A percentile compares a stretch with the other conserved stretches of the same genome.
These are phyloP conservation scores for Trichothecium roseum DNA, from an alignment of 2,329 filamentous ascomycete genomes.

Conservation along the genomic window DNA sequence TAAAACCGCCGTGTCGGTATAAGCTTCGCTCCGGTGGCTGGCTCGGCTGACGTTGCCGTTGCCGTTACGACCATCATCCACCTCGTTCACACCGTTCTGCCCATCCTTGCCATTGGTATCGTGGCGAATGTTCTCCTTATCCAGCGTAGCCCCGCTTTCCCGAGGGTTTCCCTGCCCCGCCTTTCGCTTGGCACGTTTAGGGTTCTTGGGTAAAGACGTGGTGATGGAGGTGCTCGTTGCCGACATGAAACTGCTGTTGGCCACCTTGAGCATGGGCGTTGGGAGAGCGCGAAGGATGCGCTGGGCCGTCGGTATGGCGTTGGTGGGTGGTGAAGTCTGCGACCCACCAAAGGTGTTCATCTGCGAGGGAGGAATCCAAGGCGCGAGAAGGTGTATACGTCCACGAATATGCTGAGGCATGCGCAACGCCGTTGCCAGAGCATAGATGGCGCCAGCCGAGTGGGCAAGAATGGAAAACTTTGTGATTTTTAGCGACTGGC, in stretches of 20 bases:
- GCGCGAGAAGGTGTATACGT: slow-evolving; percentile 85
- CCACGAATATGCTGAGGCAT: slow-evolving; percentile 95
- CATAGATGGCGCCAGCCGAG: slow-evolving; percentile 96
- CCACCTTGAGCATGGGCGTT: slow-evolving; percentile 82
- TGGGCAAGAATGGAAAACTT: slow-evolving; percentile 96
- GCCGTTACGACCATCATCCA: slow-evolving; percentile 14
- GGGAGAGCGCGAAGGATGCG: slow-evolving; percentile 83
- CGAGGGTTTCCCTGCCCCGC: slow-evolving; percentile 27
- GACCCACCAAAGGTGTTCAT: slow-evolving; percentile 69
- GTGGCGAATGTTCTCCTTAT: slow-evolving; percentile 38
- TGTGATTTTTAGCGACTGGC: slow-evolving; percentile 80
- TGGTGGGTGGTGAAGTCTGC: slow-evolving; percentile 66
- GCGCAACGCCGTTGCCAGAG: slow-evolving; percentile 83
- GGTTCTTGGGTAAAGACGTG: slow-evolving; percentile 60
- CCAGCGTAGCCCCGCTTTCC: slow-evolving; percentile 24
- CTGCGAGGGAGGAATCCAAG: slow-evolving; percentile 95
- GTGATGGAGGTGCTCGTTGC: slow-evolving; percentile 81
- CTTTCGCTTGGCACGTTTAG: slow-evolving; percentile 51
- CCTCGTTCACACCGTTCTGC: slow-evolving; percentile 10
- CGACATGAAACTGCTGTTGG: slow-evolving; percentile 91
- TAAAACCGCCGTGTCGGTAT: slow-evolving; percentile 23
- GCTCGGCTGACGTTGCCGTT: slow-evolving; percentile 4
- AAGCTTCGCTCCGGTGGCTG: slow-evolving; percentile 12
- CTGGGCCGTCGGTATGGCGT: slow-evolving; percentile 83
- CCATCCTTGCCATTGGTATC: slow-evolving; percentile 15